Evolutionary conservation across 2,329 filamentous ascomycete species (phyloP), one percentile per base, ranked within the genome.

Genomic region (Blumeria graminis): DNA sequence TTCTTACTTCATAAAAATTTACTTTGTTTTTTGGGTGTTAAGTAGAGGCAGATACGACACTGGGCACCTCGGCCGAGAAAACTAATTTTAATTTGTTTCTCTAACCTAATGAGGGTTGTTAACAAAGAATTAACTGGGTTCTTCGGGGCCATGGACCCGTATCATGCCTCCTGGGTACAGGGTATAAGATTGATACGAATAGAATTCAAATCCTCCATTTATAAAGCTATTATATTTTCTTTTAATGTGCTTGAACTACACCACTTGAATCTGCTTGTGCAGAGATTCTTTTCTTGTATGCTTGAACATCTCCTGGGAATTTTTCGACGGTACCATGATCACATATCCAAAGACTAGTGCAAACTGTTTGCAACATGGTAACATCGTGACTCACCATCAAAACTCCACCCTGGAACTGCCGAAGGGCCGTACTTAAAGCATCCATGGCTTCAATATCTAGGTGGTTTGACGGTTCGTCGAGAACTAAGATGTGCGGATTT

Each of bases 301-400:
- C 82, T 71, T 94, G 86, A 55, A 98, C 89, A 64, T 93, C 89
- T 36, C 92, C 92, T 59, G 84, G 81, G 71, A 98, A 98, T 72
- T 95, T 89, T 76, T 94, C 87, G 18, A 98, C 89, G 1, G 83
- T 92, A 9, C 92, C 92, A 58, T 83, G 75, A 68, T 98, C 92
- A 66, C 92, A 98, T 60, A 98, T 90, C 92, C 92, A 98, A 65
- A 98, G 71, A 67, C 82, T 92, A 55, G 76, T 92, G 70, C 92
- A 98, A 39, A 98, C 92, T 56, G 85, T 94, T 73, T 94, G 88
- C 69, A 98, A 69, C 87, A 98, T 95, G 0, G 92, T 96, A 56
- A 98, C 92, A 68, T 98, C 92, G 83, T 98, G 92, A 66, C 86
- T 94, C 57, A 98, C 92, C 88, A 98, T 96, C 64, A 98, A 73